Base-by-base conservation (phyloP, 163 green algal species). In the Scenedesmus sp. region DNA sequence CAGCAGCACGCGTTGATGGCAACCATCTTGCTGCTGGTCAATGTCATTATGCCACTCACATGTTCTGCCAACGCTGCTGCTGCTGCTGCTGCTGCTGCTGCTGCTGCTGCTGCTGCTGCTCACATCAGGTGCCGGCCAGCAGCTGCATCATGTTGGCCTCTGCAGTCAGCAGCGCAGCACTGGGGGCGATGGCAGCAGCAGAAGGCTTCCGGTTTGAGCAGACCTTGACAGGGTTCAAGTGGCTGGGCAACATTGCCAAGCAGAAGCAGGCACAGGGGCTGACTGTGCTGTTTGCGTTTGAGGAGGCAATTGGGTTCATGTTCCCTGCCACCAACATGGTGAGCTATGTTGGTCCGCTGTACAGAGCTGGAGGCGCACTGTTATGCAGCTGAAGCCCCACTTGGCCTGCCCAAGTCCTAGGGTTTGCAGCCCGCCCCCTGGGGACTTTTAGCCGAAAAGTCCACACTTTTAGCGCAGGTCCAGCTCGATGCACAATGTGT, bases 291-390 rank as follows among this genome's bases (percentile, higher is more conserved):
- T 97, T 97, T 92, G 95, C 94, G 0, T 97, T 95, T 82, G 95
- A 97, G 91, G 95, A 97, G 90, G 95, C 95, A 4, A 97, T 97
- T n/a, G 95, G 95, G 0, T 97, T 97, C 90, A 96, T 96, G 93
- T 91, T 96, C 67, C 90, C 89, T 8, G 90, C 5, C 57, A 94
- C 92, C 79, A 93, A 93, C 79, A 92, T 92, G 94, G 92, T 93
- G n/a, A 54, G 89, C 34, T 5, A 52, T 7, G 15, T 79, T 79
- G 23, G 23, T 70, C 18, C 10, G 2, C 62, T 70, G 10, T 3
- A 70, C 34, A 46, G 34, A 46, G 34, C 34, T 46, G 34, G 34
- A 46, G 34, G 34, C 34, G 34, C 34, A 46, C 34, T 46, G 12
- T 73, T 73, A 15, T 13, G 62, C 15, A 23, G 62, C 62, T 73